A percentile compares a stretch with the other conserved stretches of the same genome.
phyloP scores from a whole-genome alignment of 306 rosid genomes.

The Chamaecrista fasciculata region DNA sequence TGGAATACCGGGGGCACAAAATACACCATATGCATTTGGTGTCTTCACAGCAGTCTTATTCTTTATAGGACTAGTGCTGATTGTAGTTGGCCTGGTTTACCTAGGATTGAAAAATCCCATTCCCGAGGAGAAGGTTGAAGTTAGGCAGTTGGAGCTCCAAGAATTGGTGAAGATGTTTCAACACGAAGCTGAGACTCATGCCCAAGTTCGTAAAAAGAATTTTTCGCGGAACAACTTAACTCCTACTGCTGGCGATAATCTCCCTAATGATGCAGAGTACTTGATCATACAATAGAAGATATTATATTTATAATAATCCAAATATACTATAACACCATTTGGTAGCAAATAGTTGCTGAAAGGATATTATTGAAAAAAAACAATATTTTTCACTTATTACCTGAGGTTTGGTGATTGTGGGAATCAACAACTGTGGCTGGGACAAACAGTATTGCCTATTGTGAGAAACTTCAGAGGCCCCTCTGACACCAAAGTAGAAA shows the following conservation, averaged over 20 bases:
- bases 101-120: constrained; percentile 67
- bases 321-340: neutral
- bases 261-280: constrained; percentile 38
- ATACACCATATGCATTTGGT: constrained; percentile 83
- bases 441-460: neutral
- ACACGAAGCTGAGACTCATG: constrained; percentile 98
- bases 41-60: constrained; percentile 64
- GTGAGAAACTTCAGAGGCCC: neutral
- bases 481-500: neutral
- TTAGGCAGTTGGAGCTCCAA: constrained; percentile 78
- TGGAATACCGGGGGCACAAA: constrained; percentile 71
- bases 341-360: neutral
- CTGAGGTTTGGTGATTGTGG: neutral
- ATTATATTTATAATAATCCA: neutral
- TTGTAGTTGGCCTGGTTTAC: constrained; percentile 55
- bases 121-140: constrained; percentile 57
- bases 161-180: constrained; percentile 79
- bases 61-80: constrained; percentile 52
- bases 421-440: neutral
- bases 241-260: constrained; percentile 73
- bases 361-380: neutral
- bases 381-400: neutral
- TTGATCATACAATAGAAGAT: constrained; percentile 40
- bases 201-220: constrained; percentile 53
- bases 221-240: constrained; percentile 58